Evolutionary conservation across 2,329 filamentous ascomycete species (phyloP).

Genomic region (Claviceps pazoutovae): DNA sequence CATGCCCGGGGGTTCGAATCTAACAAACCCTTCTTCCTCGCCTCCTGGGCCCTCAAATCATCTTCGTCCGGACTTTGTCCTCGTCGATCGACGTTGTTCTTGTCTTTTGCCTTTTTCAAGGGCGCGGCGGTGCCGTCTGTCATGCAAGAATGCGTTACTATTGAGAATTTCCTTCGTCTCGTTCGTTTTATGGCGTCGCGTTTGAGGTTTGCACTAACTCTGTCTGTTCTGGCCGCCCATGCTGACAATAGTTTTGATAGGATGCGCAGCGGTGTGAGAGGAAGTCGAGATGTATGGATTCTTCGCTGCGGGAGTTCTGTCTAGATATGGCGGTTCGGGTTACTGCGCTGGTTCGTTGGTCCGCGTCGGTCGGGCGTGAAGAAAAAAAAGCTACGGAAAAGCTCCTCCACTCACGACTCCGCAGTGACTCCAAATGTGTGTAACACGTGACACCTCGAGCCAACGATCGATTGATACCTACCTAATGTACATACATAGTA

Average conservation of each 20-base stretch:
- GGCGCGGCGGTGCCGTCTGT: constrained; percentile 72
- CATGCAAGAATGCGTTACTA: background rate
- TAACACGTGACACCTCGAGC: no score
- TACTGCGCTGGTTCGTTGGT: background rate
- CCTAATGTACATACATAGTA: no score
- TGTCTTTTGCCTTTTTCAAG: constrained; percentile 71
- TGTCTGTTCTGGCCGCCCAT: constrained; percentile 28
- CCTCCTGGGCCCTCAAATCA: background rate
- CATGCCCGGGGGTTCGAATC: background rate
- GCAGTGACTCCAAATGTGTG: no score
- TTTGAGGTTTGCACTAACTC: constrained; percentile 14
- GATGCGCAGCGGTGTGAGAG: background rate
- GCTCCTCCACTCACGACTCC: background rate
- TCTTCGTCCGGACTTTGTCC: background rate
- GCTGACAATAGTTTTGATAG: background rate
- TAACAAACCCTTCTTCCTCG: background rate
- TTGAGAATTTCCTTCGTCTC: background rate
- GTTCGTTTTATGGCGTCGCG: background rate
- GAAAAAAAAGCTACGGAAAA: background rate
- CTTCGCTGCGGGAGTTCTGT: background rate
- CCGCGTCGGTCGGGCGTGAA: background rate
- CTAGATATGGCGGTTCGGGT: background rate
- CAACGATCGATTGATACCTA: no score
- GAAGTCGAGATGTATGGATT: background rate
- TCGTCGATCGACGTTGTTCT: constrained; percentile 30